phyloP scores from a whole-genome alignment of 257 asterid genomes.

The Solanum tarapatanum region DNA sequence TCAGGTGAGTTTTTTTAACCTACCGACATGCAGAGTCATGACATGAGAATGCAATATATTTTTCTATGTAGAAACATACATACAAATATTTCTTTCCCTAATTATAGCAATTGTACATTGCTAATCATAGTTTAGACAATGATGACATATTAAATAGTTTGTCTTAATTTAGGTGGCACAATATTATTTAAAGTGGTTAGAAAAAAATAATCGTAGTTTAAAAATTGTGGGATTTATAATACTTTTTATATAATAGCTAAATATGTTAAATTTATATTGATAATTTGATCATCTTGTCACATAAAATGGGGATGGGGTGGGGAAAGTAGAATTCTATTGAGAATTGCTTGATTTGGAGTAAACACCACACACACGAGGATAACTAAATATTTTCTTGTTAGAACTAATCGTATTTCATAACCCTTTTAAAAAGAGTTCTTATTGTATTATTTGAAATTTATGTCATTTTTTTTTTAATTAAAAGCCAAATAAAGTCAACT shows the following conservation, averaged over 20 bases:
- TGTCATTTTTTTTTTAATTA: too few species aligned
- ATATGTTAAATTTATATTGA: background rate
- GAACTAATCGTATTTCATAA: background rate
- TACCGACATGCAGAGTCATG: background rate
- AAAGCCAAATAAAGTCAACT: too few species aligned
- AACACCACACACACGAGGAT: too few species aligned
- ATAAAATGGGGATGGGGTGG: too few species aligned
- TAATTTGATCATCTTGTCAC: background rate
- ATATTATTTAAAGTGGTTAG: background rate
- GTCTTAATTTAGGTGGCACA: background rate
- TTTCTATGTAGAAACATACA: background rate
- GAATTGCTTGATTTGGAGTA: background rate
- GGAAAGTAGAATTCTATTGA: background rate
- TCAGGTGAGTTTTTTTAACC: background rate
- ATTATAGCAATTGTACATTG: background rate
- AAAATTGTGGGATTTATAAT: too few species aligned
- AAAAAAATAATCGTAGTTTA: too few species aligned
- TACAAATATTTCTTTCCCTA: background rate
- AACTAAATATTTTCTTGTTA: background rate
- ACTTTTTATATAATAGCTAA: too few species aligned
- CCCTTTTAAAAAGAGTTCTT: background rate
- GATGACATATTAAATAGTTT: background rate
- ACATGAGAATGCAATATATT: background rate
- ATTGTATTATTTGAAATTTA: too few species aligned
- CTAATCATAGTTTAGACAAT: background rate